Conservation (phyloP, 345 rosid genomes). For the Triadica sebifera region DNA sequence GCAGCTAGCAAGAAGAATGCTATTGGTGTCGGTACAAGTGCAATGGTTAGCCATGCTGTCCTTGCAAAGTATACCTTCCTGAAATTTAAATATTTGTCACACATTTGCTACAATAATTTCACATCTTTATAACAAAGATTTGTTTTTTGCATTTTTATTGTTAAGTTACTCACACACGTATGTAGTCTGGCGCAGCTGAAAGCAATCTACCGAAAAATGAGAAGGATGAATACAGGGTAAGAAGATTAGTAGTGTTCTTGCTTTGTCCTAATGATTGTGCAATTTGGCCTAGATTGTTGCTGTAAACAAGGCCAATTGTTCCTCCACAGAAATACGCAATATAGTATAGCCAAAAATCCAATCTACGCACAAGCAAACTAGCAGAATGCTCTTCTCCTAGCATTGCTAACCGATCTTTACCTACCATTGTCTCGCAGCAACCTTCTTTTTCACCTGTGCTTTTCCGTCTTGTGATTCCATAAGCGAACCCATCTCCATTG, state of each 20-base stretch:
- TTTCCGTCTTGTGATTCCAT: conserved; percentile 26
- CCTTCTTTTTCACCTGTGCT: conserved; percentile 27
- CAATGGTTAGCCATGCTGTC: conserved; percentile 87
- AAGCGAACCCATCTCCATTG: conserved; percentile 27
- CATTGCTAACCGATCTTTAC: conserved; percentile 52
- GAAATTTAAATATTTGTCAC: conserved; percentile 11
- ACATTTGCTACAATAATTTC: not conserved
- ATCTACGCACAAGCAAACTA: conserved; percentile 48
- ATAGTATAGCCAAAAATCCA: conserved; percentile 92
- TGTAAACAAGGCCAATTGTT: conserved; percentile 91
- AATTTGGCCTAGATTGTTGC: conserved; percentile 93
- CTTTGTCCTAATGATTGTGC: conserved; percentile 78
- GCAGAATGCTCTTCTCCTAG: conserved; percentile 80
- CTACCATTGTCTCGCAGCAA: conserved; percentile 50
- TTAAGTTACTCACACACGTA: conserved; percentile 60
- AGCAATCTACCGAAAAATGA: conserved; percentile 96
- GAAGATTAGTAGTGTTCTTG: conserved; percentile 54
- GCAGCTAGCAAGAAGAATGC: conserved; percentile 73
- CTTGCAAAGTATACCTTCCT: conserved; percentile 88
- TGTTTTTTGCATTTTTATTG: not conserved
- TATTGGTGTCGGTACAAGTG: conserved; percentile 74
- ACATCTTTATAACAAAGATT: not conserved
- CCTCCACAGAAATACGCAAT: conserved; percentile 87
- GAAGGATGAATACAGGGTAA: conserved; percentile 86
- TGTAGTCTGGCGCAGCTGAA: conserved; percentile 83